These are phyloP conservation scores for Cladorrhinum sp. DNA, from an alignment of 2,329 filamentous ascomycete species.

Conservation along the genomic window DNA sequence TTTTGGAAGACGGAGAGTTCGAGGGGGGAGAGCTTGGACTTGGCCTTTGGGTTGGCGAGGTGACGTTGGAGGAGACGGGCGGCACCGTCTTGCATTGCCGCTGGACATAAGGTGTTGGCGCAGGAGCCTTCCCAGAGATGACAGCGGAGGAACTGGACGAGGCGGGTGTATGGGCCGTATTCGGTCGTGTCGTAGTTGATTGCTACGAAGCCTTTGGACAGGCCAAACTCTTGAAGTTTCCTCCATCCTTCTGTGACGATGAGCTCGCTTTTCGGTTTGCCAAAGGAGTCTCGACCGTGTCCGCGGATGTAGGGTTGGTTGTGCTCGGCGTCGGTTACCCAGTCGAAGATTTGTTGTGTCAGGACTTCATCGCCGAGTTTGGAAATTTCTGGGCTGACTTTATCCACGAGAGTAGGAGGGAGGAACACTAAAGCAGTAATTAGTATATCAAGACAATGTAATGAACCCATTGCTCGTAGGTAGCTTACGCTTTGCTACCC, in stretches of 20 bases:
- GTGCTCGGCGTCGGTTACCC: slow-evolving; percentile 61
- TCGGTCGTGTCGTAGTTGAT: slow-evolving; percentile 56
- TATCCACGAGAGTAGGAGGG: slow-evolving; percentile 37
- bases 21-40: slow-evolving; percentile 25
- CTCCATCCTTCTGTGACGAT: slow-evolving; percentile 67
- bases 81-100: slow-evolving; percentile 65
- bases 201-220: slow-evolving; percentile 55
- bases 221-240: slow-evolving; percentile 57
- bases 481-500: slow-evolving; percentile 49
- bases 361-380: slow-evolving; percentile 53
- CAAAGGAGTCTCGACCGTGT: slow-evolving; percentile 59
- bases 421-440: slow-evolving; percentile 44
- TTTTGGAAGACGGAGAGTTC: slow-evolving; percentile 47
- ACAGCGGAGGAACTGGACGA: slow-evolving; percentile 57
- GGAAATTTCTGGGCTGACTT: slow-evolving; percentile 44
- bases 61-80: slow-evolving; percentile 49
- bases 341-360: slow-evolving; percentile 52
- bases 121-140: slow-evolving; percentile 60
- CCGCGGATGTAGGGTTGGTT: slow-evolving; percentile 60
- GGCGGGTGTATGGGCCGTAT: slow-evolving; percentile 49
- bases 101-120: slow-evolving; percentile 62
- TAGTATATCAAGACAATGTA: not conserved
- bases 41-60: slow-evolving; percentile 27
- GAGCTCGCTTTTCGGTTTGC: slow-evolving; percentile 55
- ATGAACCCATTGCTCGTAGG: slow-evolving; percentile 1